A percentile compares a stretch with the other conserved stretches of the same genome.
phyloP scores from a whole-genome alignment of 1,284 basidiomycete genomes.

The Leccinum variabile region DNA sequence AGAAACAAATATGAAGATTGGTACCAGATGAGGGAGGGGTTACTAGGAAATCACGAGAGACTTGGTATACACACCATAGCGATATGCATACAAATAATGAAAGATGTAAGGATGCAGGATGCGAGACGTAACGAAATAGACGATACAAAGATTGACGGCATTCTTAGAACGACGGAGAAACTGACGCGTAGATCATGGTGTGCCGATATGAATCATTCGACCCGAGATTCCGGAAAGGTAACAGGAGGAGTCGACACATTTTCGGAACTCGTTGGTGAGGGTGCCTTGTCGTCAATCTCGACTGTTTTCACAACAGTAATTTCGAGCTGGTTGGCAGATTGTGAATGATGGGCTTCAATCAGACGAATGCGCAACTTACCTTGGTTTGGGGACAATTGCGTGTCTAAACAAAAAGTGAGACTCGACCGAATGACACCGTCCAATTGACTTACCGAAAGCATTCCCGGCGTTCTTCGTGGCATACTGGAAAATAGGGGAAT shows the following conservation, averaged over 20 bases:
- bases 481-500: constrained; percentile 28
- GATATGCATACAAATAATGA: not conserved
- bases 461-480: constrained; percentile 14
- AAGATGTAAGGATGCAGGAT: not conserved
- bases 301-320: constrained; percentile 33
- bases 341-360: not conserved
- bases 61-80: not conserved
- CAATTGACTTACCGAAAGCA: constrained; percentile 16
- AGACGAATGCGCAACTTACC: constrained; percentile 10
- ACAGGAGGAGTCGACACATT: not conserved
- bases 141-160: not conserved
- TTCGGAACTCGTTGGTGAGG: not conserved
- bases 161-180: not conserved
- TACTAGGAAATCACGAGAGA: not conserved
- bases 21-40: not conserved
- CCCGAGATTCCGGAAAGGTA: not conserved
- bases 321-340: constrained; percentile 22
- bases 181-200: not conserved
- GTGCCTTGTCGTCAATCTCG: constrained; percentile 19
- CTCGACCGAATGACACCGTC: not conserved
- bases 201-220: not conserved
- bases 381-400: constrained; percentile 17
- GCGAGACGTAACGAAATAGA: not conserved
- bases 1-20: not conserved
- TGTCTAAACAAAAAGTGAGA: constrained; percentile 3